phyloP scores from a whole-genome alignment of 148 eudicot species.

The Silene latifolia region DNA sequence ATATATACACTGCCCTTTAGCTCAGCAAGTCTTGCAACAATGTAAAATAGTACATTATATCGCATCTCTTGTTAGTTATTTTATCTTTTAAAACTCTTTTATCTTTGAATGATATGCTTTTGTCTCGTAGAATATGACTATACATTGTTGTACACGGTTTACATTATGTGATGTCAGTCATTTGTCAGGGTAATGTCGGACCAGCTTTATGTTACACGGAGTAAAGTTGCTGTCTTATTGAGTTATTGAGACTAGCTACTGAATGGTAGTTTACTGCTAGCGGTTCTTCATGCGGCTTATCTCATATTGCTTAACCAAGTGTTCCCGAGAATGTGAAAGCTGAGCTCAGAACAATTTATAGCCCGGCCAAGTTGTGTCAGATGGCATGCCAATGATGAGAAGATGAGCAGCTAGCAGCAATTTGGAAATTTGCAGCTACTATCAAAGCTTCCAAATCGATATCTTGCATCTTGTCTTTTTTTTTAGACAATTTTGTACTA shows the following conservation, averaged over 20 bases:
- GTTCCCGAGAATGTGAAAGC: constrained; percentile 47
- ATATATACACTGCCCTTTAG: not conserved
- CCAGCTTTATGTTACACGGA: no score
- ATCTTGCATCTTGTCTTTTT: constrained; percentile 49
- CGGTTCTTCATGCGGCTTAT: constrained; percentile 56
- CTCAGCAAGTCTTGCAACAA: not conserved
- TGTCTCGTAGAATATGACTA: not conserved
- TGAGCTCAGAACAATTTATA: constrained; percentile 49
- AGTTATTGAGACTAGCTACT: constrained; percentile 43
- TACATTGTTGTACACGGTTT: no score
- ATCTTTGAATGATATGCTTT: not conserved
- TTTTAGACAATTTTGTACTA: no score
- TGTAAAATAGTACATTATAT: not conserved
- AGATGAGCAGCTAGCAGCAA: constrained; percentile 53
- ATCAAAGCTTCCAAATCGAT: constrained; percentile 49
- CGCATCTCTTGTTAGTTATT: not conserved
- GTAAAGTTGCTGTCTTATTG: no score
- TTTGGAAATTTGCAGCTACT: constrained; percentile 60
- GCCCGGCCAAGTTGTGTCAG: constrained; percentile 49
- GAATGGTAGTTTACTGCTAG: constrained; percentile 70
- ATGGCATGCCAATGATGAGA: constrained; percentile 69
- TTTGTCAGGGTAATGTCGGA: no score
- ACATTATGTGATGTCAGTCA: no score
- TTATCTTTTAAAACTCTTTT: not conserved
- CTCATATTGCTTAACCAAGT: constrained; percentile 56